These are phyloP conservation scores for Xerocomus nothofagi DNA, from an alignment of 1,284 basidiomycete genomes.

Conservation along the genomic window DNA sequence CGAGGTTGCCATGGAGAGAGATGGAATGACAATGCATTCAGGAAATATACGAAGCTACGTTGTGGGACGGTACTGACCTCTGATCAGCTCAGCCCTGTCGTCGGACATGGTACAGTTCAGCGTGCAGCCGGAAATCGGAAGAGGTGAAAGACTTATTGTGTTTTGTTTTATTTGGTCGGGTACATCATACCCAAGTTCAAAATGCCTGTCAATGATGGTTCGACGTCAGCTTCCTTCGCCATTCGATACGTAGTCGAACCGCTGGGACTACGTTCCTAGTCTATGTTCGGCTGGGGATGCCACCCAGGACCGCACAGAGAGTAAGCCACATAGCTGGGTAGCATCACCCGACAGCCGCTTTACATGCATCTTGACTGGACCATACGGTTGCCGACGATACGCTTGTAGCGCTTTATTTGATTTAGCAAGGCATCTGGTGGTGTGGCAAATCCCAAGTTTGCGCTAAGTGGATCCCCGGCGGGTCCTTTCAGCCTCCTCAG, in stretches of 20 bases:
- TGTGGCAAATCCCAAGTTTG: no score
- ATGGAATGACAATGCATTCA: background rate
- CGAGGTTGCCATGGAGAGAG: background rate
- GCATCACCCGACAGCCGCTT: background rate
- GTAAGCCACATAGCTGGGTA: background rate
- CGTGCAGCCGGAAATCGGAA: conserved; percentile 3
- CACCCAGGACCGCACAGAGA: background rate
- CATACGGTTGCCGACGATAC: no score
- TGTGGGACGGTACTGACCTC: conserved; percentile 23
- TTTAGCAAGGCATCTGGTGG: background rate
- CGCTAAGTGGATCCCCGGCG: no score
- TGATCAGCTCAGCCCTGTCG: conserved; percentile 36
- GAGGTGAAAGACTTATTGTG: background rate
- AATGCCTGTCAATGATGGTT: no score
- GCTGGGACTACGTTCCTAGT: background rate
- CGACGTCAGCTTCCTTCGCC: background rate
- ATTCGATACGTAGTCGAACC: background rate
- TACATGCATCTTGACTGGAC: background rate
- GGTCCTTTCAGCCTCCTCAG: no score
- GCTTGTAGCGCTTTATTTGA: background rate
- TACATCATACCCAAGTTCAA: background rate
- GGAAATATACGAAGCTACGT: background rate
- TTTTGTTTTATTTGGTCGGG: conserved; percentile 29
- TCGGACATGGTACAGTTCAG: conserved; percentile 29
- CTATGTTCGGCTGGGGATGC: background rate